Evolutionary conservation across 148 eudicot species (phyloP).

Genomic region (Amaranthus cruentus): DNA sequence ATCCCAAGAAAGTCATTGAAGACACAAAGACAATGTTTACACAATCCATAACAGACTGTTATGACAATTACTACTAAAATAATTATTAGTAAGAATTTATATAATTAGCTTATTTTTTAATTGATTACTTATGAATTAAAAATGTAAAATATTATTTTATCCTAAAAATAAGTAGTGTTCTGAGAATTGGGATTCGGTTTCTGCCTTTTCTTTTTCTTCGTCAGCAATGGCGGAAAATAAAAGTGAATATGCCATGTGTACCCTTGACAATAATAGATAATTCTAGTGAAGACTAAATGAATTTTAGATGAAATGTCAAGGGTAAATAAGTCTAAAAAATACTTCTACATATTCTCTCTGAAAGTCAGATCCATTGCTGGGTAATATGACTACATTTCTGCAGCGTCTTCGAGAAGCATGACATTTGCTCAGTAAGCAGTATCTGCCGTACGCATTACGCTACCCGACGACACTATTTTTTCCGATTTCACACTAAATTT

Average conservation of each 20-base stretch:
- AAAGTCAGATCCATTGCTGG: conserved; percentile 18
- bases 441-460: conserved; percentile 11
- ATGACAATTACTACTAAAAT: background rate
- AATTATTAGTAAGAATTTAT: too few species aligned
- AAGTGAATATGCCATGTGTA: background rate
- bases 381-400: conserved; percentile 8
- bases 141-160: too few species aligned
- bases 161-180: background rate
- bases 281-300: background rate
- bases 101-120: too few species aligned
- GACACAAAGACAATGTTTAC: conserved; percentile 9
- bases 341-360: background rate
- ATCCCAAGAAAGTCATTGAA: conserved; percentile 14
- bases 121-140: too few species aligned
- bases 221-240: conserved; percentile 22
- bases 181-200: conserved; percentile 2
- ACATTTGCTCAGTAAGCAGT: background rate
- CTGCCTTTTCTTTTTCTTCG: background rate
- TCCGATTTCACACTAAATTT: background rate
- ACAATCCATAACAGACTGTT: conserved; percentile 10
- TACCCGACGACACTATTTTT: background rate
- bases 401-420: conserved; percentile 21
- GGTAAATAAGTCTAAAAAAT: background rate
- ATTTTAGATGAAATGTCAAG: background rate
- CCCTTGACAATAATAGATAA: background rate